phyloP scores from a whole-genome alignment of 2,329 filamentous ascomycete genomes.

The Hypoxylon sp. region DNA sequence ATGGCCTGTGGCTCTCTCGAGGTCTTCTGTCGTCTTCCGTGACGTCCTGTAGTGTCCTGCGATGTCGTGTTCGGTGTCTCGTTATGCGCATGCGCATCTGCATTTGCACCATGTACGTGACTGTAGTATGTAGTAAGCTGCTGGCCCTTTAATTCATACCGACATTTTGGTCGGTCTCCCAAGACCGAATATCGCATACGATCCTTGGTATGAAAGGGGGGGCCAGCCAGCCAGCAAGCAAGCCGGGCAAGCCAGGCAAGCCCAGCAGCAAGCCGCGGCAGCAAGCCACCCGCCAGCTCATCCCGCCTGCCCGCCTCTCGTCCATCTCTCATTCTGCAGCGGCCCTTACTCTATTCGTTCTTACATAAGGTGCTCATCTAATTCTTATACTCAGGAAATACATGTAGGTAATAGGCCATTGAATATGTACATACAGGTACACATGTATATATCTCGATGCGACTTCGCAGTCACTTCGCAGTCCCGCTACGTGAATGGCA shows the following conservation, averaged over 20 bases:
- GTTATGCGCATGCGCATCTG: no score
- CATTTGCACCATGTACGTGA: no score
- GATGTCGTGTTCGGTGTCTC: no score
- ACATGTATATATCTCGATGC: constrained; percentile 8
- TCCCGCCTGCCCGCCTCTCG: background rate
- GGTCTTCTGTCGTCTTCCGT: no score
- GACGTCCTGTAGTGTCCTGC: no score
- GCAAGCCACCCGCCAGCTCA: background rate
- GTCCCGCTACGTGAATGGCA: background rate
- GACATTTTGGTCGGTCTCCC: constrained; percentile 32
- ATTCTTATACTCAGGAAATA: constrained; percentile 8
- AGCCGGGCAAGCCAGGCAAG: background rate
- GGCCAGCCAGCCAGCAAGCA: no score
- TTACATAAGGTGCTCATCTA: constrained; percentile 31
- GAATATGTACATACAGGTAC: no score
- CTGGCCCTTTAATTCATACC: constrained; percentile 24
- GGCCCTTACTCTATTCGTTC: constrained; percentile 13
- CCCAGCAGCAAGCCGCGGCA: background rate
- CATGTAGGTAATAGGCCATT: background rate
- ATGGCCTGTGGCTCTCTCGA: background rate
- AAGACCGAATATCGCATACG: constrained; percentile 24
- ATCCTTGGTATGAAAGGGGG: background rate
- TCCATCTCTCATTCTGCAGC: background rate
- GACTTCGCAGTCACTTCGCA: background rate
- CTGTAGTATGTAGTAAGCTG: constrained; percentile 35